phyloP scores from a whole-genome alignment of 108 stramenopile genomes.

The Cyclotella cryptica region DNA sequence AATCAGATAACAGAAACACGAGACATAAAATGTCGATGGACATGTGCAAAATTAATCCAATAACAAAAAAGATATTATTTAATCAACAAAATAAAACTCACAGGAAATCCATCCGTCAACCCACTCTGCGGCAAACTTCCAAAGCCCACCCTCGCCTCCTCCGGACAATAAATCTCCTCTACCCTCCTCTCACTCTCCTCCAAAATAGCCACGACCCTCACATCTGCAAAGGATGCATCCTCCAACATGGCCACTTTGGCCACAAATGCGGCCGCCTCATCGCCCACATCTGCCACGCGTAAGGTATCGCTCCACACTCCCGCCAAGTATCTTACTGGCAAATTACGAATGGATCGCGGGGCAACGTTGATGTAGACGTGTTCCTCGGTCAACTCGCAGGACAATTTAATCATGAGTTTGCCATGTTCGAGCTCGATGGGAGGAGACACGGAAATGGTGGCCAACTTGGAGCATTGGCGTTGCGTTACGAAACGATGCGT shows the following conservation, averaged over 20 bases:
- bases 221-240: slow-evolving; percentile 47
- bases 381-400: neutral
- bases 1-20: too few species aligned
- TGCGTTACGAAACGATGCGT: slow-evolving; percentile 9
- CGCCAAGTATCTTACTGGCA: slow-evolving; percentile 44
- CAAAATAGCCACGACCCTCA: slow-evolving; percentile 62
- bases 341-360: neutral
- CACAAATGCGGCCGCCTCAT: slow-evolving; percentile 76
- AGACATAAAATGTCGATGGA: neutral
- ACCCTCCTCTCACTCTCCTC: slow-evolving; percentile 36
- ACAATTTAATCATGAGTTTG: neutral
- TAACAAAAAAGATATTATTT: neutral
- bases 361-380: neutral
- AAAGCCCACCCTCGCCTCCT: slow-evolving; percentile 52
- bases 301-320: slow-evolving; percentile 76
- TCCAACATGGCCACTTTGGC: slow-evolving; percentile 46
- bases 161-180: slow-evolving; percentile 59
- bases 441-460: neutral
- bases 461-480: slow-evolving; percentile 3
- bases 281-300: slow-evolving; percentile 75
- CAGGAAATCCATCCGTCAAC: slow-evolving; percentile 86
- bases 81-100: slow-evolving; percentile 13
- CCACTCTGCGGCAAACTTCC: slow-evolving; percentile 58
- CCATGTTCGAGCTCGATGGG: neutral
- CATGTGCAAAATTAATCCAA: neutral